These are phyloP conservation scores for Mycena vitilis DNA, from an alignment of 768 basidiomycete genomes.

Conservation along the genomic window DNA sequence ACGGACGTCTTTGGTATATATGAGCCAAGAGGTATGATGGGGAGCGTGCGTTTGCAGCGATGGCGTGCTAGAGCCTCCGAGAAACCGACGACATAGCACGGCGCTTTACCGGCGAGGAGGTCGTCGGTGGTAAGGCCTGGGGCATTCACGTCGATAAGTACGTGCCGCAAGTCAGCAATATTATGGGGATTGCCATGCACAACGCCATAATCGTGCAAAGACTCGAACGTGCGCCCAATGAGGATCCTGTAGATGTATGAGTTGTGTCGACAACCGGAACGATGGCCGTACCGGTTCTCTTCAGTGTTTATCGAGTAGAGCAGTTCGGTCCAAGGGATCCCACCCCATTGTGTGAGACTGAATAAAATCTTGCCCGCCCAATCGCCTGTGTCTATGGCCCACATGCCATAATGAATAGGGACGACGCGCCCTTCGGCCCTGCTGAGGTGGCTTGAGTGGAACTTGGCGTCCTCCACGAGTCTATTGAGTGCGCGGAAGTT, in stretches of 20 bases:
- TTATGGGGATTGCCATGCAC: neutral
- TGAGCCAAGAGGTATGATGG: constrained; percentile 9
- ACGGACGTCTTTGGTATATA: neutral
- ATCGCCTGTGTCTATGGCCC: constrained; percentile 16
- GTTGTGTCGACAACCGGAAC: neutral
- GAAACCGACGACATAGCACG: constrained; percentile 25
- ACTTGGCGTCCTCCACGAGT: constrained; percentile 23
- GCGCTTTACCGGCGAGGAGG: neutral
- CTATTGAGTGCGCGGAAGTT: neutral
- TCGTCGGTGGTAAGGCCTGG: neutral
- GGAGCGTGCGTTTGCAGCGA: constrained; percentile 13
- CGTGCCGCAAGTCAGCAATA: neutral
- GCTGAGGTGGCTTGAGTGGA: constrained; percentile 13
- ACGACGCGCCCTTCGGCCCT: neutral
- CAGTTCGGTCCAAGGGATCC: constrained; percentile 19
- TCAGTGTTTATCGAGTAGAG: neutral
- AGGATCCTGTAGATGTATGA: constrained; percentile 7
- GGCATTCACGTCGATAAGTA: constrained; percentile 12
- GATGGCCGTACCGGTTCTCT: constrained; percentile 13
- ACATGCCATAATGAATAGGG: constrained; percentile 24
- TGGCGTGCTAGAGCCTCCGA: constrained; percentile 4
- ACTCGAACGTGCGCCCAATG: constrained; percentile 11
- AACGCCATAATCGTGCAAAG: constrained; percentile 6
- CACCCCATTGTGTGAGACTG: constrained; percentile 23
- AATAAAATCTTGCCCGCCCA: constrained; percentile 25